Percentiles rank a stretch among this genome's conserved stretches.
These are phyloP conservation scores for Yarrowia sp. DNA, from an alignment of 805 yeast species.

Conservation along the genomic window DNA sequence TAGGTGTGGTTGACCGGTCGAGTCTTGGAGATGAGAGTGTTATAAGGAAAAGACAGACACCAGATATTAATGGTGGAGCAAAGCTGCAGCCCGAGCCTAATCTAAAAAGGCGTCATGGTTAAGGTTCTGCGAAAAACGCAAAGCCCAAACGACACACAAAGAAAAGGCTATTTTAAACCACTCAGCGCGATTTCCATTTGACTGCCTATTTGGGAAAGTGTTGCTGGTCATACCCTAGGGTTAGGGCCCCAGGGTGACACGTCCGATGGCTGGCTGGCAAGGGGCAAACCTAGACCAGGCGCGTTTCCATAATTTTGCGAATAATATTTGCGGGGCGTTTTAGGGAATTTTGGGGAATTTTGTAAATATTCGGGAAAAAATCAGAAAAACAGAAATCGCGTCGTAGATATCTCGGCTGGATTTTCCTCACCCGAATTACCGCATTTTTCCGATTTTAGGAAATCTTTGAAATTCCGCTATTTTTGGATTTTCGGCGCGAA, in stretches of 20 bases:
- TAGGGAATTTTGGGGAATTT: not conserved
- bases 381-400: too few species aligned
- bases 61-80: conserved; percentile 21
- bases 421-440: too few species aligned
- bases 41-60: conserved; percentile 16
- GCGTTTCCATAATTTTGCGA: not conserved
- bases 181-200: conserved; percentile 23
- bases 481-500: too few species aligned
- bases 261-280: conserved; percentile 17
- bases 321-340: too few species aligned
- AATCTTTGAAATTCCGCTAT: too few species aligned
- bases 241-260: not conserved
- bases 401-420: too few species aligned
- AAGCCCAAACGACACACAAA: not conserved
- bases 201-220: conserved; percentile 3
- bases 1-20: too few species aligned
- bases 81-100: conserved; percentile 5
- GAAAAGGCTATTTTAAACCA: conserved; percentile 8
- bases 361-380: too few species aligned
- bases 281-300: not conserved
- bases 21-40: not conserved
- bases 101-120: not conserved
- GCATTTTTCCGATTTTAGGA: too few species aligned
- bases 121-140: not conserved
- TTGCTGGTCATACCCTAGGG: not conserved